A percentile compares a stretch with the other conserved stretches of the same genome.
phyloP scores from a whole-genome alignment of 1,284 basidiomycete species.

The Boletus subluridellus region DNA sequence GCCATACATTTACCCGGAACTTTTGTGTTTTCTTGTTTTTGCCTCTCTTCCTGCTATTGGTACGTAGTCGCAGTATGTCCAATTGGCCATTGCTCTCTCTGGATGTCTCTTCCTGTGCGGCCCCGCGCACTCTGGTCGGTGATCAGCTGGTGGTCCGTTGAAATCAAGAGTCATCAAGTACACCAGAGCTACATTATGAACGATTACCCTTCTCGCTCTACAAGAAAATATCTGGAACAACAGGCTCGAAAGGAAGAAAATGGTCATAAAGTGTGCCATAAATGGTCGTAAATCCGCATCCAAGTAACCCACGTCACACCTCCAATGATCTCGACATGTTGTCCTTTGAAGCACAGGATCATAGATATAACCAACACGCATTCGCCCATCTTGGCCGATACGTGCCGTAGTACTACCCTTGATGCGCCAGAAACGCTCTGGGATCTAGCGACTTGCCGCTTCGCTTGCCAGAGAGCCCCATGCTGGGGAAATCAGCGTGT shows the following conservation, averaged over 20 bases:
- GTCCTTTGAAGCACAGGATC: not conserved
- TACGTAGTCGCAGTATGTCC: not conserved
- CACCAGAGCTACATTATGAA: not conserved
- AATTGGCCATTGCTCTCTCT: not conserved
- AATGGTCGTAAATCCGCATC: conserved; percentile 1
- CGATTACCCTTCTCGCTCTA: not conserved
- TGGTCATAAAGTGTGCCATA: not conserved
- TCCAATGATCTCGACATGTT: not conserved
- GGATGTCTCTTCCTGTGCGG: not conserved
- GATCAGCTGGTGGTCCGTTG: not conserved
- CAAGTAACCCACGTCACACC: not conserved
- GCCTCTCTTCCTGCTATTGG: no score
- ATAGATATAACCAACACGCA: not conserved
- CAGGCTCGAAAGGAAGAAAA: not conserved
- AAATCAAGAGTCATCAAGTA: not conserved
- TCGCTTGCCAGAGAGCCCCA: conserved; percentile 26
- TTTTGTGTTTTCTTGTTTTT: no score
- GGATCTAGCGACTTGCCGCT: conserved; percentile 22
- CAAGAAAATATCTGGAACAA: not conserved
- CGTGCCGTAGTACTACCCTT: conserved; percentile 1
- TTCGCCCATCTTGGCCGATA: no score
- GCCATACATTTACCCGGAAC: no score
- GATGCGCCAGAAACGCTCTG: conserved; percentile 23
- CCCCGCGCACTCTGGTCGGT: no score
- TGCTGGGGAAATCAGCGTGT: conserved; percentile 27